Conservation (phyloP, 2,329 filamentous ascomycete species). For the Corinectria fuckeliana region DNA sequence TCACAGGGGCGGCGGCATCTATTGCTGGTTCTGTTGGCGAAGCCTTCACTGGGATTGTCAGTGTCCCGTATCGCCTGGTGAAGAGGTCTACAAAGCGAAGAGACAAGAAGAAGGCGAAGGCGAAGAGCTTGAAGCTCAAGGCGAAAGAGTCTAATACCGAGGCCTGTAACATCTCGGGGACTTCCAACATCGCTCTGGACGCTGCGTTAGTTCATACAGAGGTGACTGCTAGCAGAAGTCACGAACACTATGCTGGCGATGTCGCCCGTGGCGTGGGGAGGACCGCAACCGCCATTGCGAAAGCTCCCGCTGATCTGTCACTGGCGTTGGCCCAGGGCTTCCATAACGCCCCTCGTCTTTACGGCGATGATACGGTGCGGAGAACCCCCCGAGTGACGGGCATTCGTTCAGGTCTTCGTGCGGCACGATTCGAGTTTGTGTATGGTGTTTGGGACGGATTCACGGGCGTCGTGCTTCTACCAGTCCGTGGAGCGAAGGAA, state of each 20-base stretch:
- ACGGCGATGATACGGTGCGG: constrained; percentile 73
- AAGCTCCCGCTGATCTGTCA: constrained; percentile 65
- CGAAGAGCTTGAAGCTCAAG: not conserved
- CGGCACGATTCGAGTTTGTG: constrained; percentile 65
- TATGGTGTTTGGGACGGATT: constrained; percentile 71
- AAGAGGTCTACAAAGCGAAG: constrained; percentile 61
- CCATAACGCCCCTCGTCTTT: constrained; percentile 73
- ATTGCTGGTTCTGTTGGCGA: constrained; percentile 64
- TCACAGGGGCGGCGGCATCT: constrained; percentile 70
- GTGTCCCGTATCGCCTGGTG: constrained; percentile 67
- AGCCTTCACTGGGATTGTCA: constrained; percentile 67
- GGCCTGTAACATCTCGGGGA: not conserved
- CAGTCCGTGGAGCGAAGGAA: constrained; percentile 62
- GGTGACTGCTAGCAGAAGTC: constrained; percentile 25
- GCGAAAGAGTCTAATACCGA: not conserved
- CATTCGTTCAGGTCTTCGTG: constrained; percentile 66
- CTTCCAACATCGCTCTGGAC: constrained; percentile 10
- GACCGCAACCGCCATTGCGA: constrained; percentile 58
- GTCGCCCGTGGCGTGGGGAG: constrained; percentile 59
- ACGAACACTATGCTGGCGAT: constrained; percentile 54
- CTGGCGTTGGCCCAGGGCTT: constrained; percentile 71
- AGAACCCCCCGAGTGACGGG: constrained; percentile 69
- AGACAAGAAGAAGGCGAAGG: constrained; percentile 21
- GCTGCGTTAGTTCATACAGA: constrained; percentile 20
- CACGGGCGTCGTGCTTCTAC: constrained; percentile 67